phyloP scores from a whole-genome alignment of 352 stramenopile species.

The Aphanomyces astaci region DNA sequence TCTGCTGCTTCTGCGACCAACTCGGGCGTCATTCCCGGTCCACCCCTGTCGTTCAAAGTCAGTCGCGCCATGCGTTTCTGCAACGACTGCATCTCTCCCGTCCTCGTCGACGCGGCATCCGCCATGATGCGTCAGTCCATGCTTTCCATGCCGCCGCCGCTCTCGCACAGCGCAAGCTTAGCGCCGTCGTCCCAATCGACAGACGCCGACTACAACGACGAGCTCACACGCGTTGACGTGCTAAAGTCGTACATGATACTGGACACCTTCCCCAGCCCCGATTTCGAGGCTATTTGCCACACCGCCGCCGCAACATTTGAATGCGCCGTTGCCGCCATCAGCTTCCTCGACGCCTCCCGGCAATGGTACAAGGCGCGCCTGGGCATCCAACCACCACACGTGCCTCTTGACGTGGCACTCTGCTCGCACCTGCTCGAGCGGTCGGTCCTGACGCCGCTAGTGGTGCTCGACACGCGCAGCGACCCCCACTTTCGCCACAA shows the following conservation, averaged over 20 bases:
- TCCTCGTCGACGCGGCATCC: conserved; percentile 46
- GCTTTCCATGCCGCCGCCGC: background rate
- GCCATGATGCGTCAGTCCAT: background rate
- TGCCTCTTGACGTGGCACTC: conserved; percentile 59
- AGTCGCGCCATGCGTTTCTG: conserved; percentile 49
- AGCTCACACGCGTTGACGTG: conserved; percentile 20
- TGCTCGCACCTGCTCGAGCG: conserved; percentile 41
- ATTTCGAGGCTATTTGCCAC: conserved; percentile 68
- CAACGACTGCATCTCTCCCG: conserved; percentile 55
- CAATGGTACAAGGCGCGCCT: conserved; percentile 74
- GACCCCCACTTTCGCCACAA: conserved; percentile 85
- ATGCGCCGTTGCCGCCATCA: conserved; percentile 53
- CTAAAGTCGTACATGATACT: conserved; percentile 39
- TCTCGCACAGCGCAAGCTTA: background rate
- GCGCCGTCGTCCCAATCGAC: background rate
- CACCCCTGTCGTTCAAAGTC: no score
- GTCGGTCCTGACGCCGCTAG: conserved; percentile 39
- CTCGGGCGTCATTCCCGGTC: no score
- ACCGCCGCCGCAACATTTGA: conserved; percentile 52
- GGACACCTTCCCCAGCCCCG: conserved; percentile 37
- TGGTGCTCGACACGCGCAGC: conserved; percentile 73
- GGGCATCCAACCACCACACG: conserved; percentile 49
- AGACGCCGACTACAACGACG: background rate
- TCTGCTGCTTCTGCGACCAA: no score
- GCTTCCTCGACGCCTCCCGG: conserved; percentile 43